A percentile compares a stretch with the other conserved stretches of the same genome.
Evolutionary conservation across 441 rosid species (phyloP).

Genomic region (Breynia disticha): DNA sequence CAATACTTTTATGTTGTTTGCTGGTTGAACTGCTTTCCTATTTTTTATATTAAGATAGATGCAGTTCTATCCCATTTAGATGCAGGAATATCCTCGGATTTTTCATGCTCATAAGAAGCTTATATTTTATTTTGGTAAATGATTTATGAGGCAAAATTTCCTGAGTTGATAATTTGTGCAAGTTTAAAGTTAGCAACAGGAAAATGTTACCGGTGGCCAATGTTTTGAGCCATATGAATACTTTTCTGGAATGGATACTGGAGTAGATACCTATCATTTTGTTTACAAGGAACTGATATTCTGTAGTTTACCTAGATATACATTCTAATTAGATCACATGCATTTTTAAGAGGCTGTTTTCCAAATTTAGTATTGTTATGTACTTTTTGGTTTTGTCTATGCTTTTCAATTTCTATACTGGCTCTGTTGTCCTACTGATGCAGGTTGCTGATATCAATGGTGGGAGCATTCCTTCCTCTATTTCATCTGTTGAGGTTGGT

Average conservation of each 20-base stretch:
- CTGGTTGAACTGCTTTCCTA: too few relatives aligned
- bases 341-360: too few relatives aligned
- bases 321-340: too few relatives aligned
- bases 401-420: background rate
- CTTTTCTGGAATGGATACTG: background rate
- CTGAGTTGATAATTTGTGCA: background rate
- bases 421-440: conserved; percentile 10
- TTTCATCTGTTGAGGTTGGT: conserved; percentile 61
- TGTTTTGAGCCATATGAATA: background rate
- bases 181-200: background rate
- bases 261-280: too few relatives aligned
- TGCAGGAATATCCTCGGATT: too few relatives aligned
- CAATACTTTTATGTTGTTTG: too few relatives aligned
- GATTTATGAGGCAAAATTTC: background rate
- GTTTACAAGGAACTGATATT: too few relatives aligned
- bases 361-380: background rate
- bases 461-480: conserved; percentile 27
- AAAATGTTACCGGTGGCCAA: background rate
- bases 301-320: too few relatives aligned
- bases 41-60: too few relatives aligned
- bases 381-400: background rate
- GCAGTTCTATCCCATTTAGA: too few relatives aligned
- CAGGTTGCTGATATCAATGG: conserved; percentile 42
- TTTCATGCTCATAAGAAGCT: too few relatives aligned
- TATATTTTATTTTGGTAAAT: background rate